Evolutionary conservation across 2,329 filamentous ascomycete genomes (phyloP).

Genomic region (Aspergillus hiratsukae): DNA sequence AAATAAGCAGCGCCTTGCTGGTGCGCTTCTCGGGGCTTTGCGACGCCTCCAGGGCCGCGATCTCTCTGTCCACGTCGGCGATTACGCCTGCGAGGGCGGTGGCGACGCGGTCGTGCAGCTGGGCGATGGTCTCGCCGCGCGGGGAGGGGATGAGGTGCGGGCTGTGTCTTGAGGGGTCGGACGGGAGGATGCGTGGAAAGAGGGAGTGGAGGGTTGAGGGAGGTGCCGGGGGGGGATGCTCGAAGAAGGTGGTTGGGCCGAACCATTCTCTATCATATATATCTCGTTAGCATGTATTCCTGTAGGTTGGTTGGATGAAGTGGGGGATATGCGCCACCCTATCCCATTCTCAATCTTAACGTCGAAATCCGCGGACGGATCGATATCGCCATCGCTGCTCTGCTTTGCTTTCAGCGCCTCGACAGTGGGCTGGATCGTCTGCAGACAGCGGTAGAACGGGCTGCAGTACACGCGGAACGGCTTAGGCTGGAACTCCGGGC

Average conservation of each 20-base stretch:
- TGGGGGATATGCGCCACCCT: conserved; percentile 34
- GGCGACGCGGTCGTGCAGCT: conserved; percentile 76
- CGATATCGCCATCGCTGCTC: conserved; percentile 26
- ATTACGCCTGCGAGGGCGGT: conserved; percentile 67
- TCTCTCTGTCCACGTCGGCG: conserved; percentile 61
- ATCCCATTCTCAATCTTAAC: conserved; percentile 51
- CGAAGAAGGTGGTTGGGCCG: conserved; percentile 70
- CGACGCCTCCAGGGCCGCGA: conserved; percentile 31
- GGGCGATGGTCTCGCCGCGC: conserved; percentile 72
- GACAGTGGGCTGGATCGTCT: conserved; percentile 69
- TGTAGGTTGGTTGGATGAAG: no score
- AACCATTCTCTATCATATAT: conserved; percentile 72
- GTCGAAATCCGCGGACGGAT: conserved; percentile 30
- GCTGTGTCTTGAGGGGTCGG: conserved; percentile 50
- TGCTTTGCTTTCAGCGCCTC: conserved; percentile 32
- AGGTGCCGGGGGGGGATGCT: conserved; percentile 73
- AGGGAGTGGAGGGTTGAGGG: conserved; percentile 58
- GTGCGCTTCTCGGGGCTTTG: conserved; percentile 53
- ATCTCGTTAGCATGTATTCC: conserved; percentile 3
- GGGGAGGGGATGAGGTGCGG: conserved; percentile 64
- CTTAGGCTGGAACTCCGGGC: conserved; percentile 32
- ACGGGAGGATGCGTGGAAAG: conserved; percentile 54
- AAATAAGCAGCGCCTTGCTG: conserved; percentile 64
- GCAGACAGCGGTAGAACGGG: conserved; percentile 81
- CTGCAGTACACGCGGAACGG: conserved; percentile 66